A percentile compares a stretch with the other conserved stretches of the same genome.
phyloP scores from a whole-genome alignment of 176 grass and related monocot species.

The Eragrostis curvula region DNA sequence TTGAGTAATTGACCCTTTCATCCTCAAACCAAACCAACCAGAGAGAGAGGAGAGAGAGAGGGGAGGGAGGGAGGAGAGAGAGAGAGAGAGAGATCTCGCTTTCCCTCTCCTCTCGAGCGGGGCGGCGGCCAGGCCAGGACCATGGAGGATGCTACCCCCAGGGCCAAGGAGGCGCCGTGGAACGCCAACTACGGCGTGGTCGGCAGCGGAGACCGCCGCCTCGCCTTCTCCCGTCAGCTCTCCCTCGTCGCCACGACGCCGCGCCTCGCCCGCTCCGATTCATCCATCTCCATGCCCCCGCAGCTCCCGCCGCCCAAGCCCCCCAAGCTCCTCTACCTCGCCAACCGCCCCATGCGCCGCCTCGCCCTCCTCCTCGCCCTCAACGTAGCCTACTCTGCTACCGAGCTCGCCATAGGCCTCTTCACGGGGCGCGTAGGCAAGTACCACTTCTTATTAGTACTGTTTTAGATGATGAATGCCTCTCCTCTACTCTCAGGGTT shows the following conservation, averaged over 20 bases:
- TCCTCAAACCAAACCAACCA: no score
- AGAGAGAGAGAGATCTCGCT: neutral
- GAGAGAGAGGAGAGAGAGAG: no score
- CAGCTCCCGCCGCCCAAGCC: constrained; percentile 14
- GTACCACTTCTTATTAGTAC: neutral
- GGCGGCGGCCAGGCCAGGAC: neutral
- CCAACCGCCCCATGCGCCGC: constrained; percentile 81
- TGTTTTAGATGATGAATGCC: neutral
- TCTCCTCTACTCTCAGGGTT: neutral
- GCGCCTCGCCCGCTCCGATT: constrained; percentile 68
- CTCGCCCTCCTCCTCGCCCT: constrained; percentile 83
- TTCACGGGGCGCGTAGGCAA: constrained; percentile 82
- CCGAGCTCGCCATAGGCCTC: constrained; percentile 77
- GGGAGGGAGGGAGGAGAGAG: no score
- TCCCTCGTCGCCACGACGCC: constrained; percentile 40
- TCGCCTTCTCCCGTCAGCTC: constrained; percentile 86
- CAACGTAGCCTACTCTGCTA: constrained; percentile 86
- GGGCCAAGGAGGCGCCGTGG: constrained; percentile 34
- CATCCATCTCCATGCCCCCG: constrained; percentile 68
- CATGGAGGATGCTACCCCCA: constrained; percentile 30
- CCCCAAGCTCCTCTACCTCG: constrained; percentile 34
- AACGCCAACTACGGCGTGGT: constrained; percentile 66
- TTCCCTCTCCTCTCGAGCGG: neutral
- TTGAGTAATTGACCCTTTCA: no score
- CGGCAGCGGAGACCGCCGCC: constrained; percentile 67